Conservation (phyloP, 768 basidiomycete genomes). For the Leccinum ochraceum region DNA sequence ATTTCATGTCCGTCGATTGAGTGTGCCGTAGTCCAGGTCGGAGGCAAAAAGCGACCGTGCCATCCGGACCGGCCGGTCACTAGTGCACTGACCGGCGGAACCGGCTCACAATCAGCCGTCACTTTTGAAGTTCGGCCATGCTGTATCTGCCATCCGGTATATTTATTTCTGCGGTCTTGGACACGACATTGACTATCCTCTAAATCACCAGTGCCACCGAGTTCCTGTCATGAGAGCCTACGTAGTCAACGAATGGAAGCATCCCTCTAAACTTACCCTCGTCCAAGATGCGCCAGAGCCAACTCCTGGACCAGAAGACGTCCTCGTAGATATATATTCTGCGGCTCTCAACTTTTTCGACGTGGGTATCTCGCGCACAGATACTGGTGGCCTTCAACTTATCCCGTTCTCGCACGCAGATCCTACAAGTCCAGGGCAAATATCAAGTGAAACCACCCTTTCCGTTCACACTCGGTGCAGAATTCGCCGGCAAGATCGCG, state of each 20-base stretch:
- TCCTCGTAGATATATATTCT: constrained; percentile 75
- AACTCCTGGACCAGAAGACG: constrained; percentile 45
- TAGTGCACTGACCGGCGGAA: constrained; percentile 1
- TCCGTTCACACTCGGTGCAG: constrained; percentile 82
- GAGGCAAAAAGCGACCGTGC: neutral
- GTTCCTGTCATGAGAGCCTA: constrained; percentile 68
- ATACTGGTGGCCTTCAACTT: constrained; percentile 7
- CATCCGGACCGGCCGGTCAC: neutral
- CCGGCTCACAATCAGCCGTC: neutral
- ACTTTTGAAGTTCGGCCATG: neutral
- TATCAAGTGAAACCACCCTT: constrained; percentile 83
- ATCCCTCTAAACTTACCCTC: constrained; percentile 64
- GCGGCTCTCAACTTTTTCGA: constrained; percentile 81
- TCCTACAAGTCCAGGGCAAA: constrained; percentile 87
- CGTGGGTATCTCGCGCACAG: constrained; percentile 35
- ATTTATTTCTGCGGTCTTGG: neutral
- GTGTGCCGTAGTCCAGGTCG: neutral
- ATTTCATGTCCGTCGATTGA: neutral
- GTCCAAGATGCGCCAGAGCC: constrained; percentile 61
- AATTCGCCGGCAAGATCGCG: constrained; percentile 83
- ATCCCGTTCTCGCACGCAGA: constrained; percentile 41
- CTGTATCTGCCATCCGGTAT: neutral
- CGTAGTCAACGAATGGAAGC: constrained; percentile 65
- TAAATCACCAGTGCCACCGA: neutral
- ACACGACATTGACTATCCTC: neutral